Percentiles rank a stretch among this genome's conserved stretches.
These are phyloP conservation scores for Hygrophila difformis DNA, from an alignment of 257 asterid species.

Conservation along the genomic window DNA sequence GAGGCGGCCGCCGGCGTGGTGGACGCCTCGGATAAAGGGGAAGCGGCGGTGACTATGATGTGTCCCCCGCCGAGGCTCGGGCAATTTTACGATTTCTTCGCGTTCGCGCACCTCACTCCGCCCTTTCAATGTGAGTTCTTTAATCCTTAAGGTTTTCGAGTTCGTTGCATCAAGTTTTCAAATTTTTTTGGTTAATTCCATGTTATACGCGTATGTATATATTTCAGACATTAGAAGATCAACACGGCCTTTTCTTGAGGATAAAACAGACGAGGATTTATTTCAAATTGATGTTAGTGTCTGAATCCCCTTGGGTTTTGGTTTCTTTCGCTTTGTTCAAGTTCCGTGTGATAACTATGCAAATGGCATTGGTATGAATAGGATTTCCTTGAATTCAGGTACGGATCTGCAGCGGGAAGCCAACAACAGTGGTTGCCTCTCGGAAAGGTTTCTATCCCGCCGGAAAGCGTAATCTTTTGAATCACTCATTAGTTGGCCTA, in stretches of 20 bases:
- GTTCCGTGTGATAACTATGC: not conserved
- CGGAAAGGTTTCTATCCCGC: constrained; percentile 66
- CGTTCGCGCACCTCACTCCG: constrained; percentile 71
- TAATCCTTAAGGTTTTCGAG: not conserved
- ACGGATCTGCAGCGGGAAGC: constrained; percentile 71
- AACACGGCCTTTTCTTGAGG: constrained; percentile 61
- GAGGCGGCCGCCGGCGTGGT: constrained; percentile 22
- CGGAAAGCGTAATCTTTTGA: constrained; percentile 51
- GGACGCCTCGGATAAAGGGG: constrained; percentile 37
- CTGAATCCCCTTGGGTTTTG: constrained; percentile 8
- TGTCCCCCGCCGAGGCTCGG: constrained; percentile 81
- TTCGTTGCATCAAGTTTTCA: no score
- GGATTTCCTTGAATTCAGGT: constrained; percentile 33
- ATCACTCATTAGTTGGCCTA: constrained; percentile 63
- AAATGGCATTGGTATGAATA: not conserved
- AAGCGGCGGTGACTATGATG: constrained; percentile 39
- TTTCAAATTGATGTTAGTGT: constrained; percentile 81
- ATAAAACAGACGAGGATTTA: constrained; percentile 70
- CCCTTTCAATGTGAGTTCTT: constrained; percentile 70
- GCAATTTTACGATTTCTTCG: constrained; percentile 77
- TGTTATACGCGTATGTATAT: no score
- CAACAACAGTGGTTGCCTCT: constrained; percentile 71
- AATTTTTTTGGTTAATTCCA: no score
- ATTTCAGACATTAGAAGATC: constrained; percentile 79
- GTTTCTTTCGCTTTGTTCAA: constrained; percentile 9